These are phyloP conservation scores for Eremothecium coryli DNA, from an alignment of 1,139 yeast genomes.

Conservation along the genomic window DNA sequence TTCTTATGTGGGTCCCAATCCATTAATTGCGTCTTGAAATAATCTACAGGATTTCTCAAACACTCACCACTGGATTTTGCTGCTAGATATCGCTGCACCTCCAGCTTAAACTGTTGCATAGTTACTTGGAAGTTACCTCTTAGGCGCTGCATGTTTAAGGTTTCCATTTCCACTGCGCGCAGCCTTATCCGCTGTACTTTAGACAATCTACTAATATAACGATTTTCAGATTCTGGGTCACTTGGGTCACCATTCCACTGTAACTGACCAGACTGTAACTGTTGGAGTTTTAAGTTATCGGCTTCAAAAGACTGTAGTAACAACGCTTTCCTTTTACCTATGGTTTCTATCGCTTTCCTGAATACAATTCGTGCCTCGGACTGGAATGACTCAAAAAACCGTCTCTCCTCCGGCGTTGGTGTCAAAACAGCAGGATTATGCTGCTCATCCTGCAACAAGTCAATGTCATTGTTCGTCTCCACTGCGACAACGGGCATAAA, in stretches of 20 bases:
- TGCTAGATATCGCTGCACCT: slow-evolving; percentile 17
- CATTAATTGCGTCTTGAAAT: slow-evolving; percentile 12
- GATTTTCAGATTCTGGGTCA: slow-evolving; percentile 3
- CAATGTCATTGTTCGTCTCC: slow-evolving; percentile 2
- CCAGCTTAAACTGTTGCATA: slow-evolving; percentile 23
- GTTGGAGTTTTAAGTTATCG: slow-evolving; percentile 8
- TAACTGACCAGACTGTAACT: slow-evolving; percentile 6
- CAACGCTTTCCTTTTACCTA: slow-evolving; percentile 8
- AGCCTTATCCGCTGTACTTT: slow-evolving; percentile 26
- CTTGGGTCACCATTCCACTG: slow-evolving; percentile 4
- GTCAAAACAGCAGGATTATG: background rate
- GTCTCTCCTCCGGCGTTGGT: slow-evolving; percentile 4
- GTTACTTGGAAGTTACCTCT: slow-evolving; percentile 19
- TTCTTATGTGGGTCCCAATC: slow-evolving; percentile 19
- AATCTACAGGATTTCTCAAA: slow-evolving; percentile 20
- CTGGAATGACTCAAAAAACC: slow-evolving; percentile 9
- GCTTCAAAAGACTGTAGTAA: slow-evolving; percentile 10
- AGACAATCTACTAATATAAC: slow-evolving; percentile 5
- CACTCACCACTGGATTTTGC: slow-evolving; percentile 15
- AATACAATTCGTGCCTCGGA: slow-evolving; percentile 9
- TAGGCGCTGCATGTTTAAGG: slow-evolving; percentile 24
- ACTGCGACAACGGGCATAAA: slow-evolving; percentile 1
- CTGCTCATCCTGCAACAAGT: slow-evolving; percentile 3
- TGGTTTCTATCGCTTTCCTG: slow-evolving; percentile 7
- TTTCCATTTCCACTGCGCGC: slow-evolving; percentile 28